Base-by-base conservation (phyloP, 2,329 filamentous ascomycete species). In the Delphinella strobiligena region DNA sequence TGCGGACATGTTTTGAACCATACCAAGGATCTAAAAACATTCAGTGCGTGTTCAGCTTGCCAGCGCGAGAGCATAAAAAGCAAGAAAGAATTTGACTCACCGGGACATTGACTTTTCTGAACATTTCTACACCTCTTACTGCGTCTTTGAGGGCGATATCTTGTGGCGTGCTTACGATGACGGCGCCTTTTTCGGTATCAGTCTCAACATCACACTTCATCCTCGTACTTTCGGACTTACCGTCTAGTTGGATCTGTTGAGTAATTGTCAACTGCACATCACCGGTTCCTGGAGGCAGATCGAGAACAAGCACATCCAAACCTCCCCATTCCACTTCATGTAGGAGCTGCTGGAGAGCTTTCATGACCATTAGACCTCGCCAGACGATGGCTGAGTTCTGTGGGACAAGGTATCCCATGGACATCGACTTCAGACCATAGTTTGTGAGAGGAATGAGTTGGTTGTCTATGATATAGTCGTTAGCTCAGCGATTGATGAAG, bases 371-470 rank as follows among this genome's bases (percentile, higher is more conserved):
- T 2, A 94, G 73, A 0, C 91, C 91, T 37, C 91, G 78, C 91
- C 91, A 98, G 22, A 91, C 88, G 12, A 98, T 82, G 0, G 88
- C 85, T 4, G 84, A 82, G 9, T 78, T 72, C 48, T 86, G 80
- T 15, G 75, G 75, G 1, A 94, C 78, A 1, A 98, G 72, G 49
- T 94, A 96, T 36, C 91, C 91, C 84, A 98, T 96, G 0, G 88
- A 95, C 91, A 98, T 98, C 40, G 87, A 93, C 62, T 93, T 93
- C 41, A 98, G 74, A 31, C 91, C 91, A 65, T 96, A 96, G 56
- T 93, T 94, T 16, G 83, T 87, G 17, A 98, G 64, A 0, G 91
- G 91, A 2, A 96, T 54, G 3, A 98, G 72, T 52, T 87, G 80
- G 53, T 88, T 87, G 50, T 82, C 76, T 84, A 46, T 24, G 2